phyloP scores from a whole-genome alignment of 441 rosid genomes.

The Eruca vesicaria region DNA sequence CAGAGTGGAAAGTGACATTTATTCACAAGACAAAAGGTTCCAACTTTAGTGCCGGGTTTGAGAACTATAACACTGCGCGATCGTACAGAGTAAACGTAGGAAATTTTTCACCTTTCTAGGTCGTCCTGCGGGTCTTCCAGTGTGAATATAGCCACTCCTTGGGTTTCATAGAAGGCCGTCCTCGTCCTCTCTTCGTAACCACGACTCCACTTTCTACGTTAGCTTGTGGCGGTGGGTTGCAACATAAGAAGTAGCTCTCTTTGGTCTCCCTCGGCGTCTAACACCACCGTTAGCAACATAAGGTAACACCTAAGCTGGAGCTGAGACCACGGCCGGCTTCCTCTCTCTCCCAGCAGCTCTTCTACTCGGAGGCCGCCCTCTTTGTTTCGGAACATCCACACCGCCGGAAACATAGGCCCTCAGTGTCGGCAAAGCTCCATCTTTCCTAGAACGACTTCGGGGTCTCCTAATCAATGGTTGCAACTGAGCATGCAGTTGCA shows the following conservation, averaged over 20 bases:
- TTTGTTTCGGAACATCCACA: conserved; percentile 22
- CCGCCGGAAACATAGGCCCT: conserved; percentile 7
- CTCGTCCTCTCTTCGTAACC: conserved; percentile 55
- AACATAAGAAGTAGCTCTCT: conserved; percentile 35
- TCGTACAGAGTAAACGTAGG: neutral
- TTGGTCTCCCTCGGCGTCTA: conserved; percentile 66
- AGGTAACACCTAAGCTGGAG: conserved; percentile 43
- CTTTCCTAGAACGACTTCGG: conserved; percentile 60
- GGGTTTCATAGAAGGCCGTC: too few relatives aligned
- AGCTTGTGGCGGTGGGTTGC: neutral
- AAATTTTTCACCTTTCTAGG: conserved; percentile 62
- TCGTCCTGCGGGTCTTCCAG: conserved; percentile 65
- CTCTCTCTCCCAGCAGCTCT: conserved; percentile 51
- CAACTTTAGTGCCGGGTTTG: neutral
- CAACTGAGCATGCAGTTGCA: too few relatives aligned
- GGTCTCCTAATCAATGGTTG: conserved; percentile 34
- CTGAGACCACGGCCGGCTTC: conserved; percentile 44
- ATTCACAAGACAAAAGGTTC: conserved; percentile 2
- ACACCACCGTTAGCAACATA: conserved; percentile 41
- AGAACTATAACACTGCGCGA: neutral
- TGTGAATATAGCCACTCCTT: conserved; percentile 17
- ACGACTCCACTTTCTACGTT: conserved; percentile 19
- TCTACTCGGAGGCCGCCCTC: conserved; percentile 48
- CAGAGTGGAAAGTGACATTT: too few relatives aligned
- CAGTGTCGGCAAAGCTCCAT: conserved; percentile 21